Base-by-base conservation (phyloP, 2,329 filamentous ascomycete species). In the Paracoccidioides brasiliensis region DNA sequence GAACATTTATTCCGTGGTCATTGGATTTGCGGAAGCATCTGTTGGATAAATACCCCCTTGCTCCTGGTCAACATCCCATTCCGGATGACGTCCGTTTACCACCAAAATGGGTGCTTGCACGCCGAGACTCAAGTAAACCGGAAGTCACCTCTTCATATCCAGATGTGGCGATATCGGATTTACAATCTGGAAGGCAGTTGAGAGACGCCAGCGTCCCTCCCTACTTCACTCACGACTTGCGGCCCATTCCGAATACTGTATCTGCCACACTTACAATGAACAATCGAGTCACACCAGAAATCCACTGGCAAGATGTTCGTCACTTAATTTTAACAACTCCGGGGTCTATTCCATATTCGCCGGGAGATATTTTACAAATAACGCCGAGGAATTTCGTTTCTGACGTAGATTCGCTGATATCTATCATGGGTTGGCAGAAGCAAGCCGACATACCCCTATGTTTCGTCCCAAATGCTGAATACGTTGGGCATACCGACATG, bases 241-340 rank as follows among this genome's bases (percentile, higher is more conserved):
- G 88, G 1, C 78, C 83, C 0, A 76, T 89, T 10, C 78, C 80
- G 0, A 71, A 74, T 44, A 74, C 79, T 2, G 73, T 81, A 59
- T 70, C 68, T 0, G 86, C 84, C 7, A 78, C 70, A 0, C 67
- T 98, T 0, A 64, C 75, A 0, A 67, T 71, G n/a, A 95, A 95
- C 65, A 69, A 75, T 15, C 81, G 90, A 14, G 69, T 95, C 5
- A 98, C 93, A 0, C 83, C 90, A 0, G 51, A 69, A 0, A 74
- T 75, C 1, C 93, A 98, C 71, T 96, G 89, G 84, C 93, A 98
- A 73, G 93, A 98, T 72, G 91, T 97, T 46, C 86, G 93, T 0
- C 80, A 87, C 53, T 71, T 96, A n/a, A 78, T 76, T 1, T 75
- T 97, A 12, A 76, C 67, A 9, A 70, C 75, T 10, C 63, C 70